A percentile compares a stretch with the other conserved stretches of the same genome.
These are phyloP conservation scores for Artemisia annua DNA, from an alignment of 129 eudicot genomes.

Conservation along the genomic window DNA sequence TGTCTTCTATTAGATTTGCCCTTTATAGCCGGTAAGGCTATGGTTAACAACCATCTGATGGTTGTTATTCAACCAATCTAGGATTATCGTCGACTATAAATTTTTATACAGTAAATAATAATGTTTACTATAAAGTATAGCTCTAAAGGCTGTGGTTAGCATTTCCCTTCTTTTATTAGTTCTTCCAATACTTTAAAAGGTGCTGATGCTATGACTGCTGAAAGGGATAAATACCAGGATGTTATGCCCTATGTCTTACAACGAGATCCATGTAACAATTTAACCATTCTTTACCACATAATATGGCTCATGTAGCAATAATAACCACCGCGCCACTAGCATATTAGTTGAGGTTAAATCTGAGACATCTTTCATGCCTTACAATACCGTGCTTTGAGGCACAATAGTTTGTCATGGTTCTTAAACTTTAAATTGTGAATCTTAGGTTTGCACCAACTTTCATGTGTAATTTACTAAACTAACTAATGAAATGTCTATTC, in stretches of 20 bases:
- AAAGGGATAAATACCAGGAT: constrained; percentile 6
- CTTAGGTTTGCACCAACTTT: no score
- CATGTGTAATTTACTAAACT: background rate
- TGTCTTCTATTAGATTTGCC: background rate
- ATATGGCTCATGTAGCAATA: background rate
- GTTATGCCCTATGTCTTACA: constrained; percentile 1
- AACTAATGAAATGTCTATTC: background rate
- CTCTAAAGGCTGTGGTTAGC: no score
- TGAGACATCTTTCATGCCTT: background rate
- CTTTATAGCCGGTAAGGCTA: no score
- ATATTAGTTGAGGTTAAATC: background rate
- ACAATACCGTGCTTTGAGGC: background rate
- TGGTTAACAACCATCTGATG: no score
- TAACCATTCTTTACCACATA: background rate
- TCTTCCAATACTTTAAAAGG: background rate
- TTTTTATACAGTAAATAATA: no score
- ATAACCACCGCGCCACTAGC: background rate
- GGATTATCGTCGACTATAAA: no score
- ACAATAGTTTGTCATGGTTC: no score
- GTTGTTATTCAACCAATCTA: no score
- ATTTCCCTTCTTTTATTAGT: background rate
- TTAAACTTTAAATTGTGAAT: no score
- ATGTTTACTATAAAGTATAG: no score
- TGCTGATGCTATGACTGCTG: background rate
- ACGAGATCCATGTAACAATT: background rate